phyloP scores from a whole-genome alignment of 78 protist genomes.

The Neovahlkampfia damariscottae region DNA sequence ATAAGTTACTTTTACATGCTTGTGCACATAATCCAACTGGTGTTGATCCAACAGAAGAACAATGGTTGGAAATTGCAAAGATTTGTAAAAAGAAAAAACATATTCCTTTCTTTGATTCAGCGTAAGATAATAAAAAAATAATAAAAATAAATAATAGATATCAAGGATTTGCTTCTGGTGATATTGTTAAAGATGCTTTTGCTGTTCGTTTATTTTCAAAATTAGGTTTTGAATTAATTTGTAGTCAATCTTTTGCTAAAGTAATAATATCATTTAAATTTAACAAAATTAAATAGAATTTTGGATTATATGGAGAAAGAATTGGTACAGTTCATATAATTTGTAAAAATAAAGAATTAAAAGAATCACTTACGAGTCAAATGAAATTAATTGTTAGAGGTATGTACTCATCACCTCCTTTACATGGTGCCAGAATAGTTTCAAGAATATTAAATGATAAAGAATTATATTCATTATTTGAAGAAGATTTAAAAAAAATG shows the following conservation, averaged over 20 bases:
- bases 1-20: slow-evolving; percentile 89
- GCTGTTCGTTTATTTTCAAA: slow-evolving; percentile 50
- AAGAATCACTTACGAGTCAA: slow-evolving; percentile 55
- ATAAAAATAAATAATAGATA: slow-evolving; percentile 84
- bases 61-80: slow-evolving; percentile 73
- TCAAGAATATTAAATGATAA: slow-evolving; percentile 42
- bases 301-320: slow-evolving; percentile 93
- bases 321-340: slow-evolving; percentile 45
- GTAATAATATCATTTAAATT: too few species aligned
- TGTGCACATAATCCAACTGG: slow-evolving; percentile 99
- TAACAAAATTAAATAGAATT: too few species aligned
- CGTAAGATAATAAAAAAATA: slow-evolving; percentile 97
- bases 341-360: slow-evolving; percentile 14
- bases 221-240: slow-evolving; percentile 20
- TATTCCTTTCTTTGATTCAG: slow-evolving; percentile 82
- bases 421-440: slow-evolving; percentile 91
- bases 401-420: slow-evolving; percentile 91
- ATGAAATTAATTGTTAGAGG: slow-evolving; percentile 71
- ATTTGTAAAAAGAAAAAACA: slow-evolving; percentile 17
- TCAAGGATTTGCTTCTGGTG: slow-evolving; percentile 79
- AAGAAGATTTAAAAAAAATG: slow-evolving; percentile 56
- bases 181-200: slow-evolving; percentile 45
- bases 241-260: slow-evolving; percentile 76
- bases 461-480: slow-evolving; percentile 32
- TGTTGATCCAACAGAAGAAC: slow-evolving; percentile 86